Evolutionary conservation across 768 basidiomycete genomes (phyloP), one percentile per base, ranked within the genome.

Genomic region (Kwoniella bestiolae): DNA sequence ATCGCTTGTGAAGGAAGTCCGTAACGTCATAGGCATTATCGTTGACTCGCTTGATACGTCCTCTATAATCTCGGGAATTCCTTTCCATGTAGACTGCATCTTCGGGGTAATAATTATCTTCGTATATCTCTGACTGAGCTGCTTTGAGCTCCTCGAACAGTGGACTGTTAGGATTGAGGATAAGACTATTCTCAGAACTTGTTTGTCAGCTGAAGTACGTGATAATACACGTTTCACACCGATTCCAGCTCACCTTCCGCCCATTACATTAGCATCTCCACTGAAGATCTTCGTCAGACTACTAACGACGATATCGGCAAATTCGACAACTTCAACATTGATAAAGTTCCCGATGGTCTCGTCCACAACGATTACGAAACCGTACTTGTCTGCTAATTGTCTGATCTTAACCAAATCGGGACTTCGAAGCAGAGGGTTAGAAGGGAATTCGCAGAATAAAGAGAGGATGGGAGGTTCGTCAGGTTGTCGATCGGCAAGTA

Each of bases 31-130:
- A 88, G 3, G 94, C 84, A 79, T 95, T 98, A 32, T 81, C 79
- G 79, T 98, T 92, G 80, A 95, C 92, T 58, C 83, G 79, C 60
- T 84, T 84, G 70, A 93, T 85, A 60, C 95, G 91, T 7, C 83
- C 84, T 56, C 85, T 82, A 83, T 95, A 97, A 82, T 96, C 89
- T 56, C 95, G 91, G 18, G 95, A 98, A 82, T 99, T 99, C 70
- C 94, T 90, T 79, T 99, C 95, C 90, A 99, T 91, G 84, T 88
- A 95, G 61, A 97, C 87, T 45, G 91, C 93, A 75, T 99, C 95
- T 79, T 94, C 91, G 74, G 87, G 85, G 70, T 90, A 97, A 82
- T 92, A 97, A 25, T 83, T 83, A 77, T 99, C 94, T 78, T 95
- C 91, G 80, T 88, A 97, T 5, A 79, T 83, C 7, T 83, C 69